Base-by-base conservation (phyloP, 1,284 basidiomycete species). In the Fomitopsis pinicola region DNA sequence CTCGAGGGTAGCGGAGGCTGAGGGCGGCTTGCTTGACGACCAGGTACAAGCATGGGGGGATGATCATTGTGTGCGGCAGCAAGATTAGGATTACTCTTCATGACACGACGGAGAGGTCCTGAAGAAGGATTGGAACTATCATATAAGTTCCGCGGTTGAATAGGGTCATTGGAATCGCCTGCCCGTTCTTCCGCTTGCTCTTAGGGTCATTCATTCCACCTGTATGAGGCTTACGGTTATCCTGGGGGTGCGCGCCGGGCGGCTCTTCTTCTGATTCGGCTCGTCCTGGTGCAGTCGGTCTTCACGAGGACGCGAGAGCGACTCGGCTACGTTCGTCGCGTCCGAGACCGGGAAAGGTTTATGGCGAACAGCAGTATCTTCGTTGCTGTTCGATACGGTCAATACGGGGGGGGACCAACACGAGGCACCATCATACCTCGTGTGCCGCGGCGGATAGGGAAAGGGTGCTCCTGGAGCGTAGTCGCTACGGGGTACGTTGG, bases 11-110 rank as follows among this genome's bases (percentile, higher is more conserved):
- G 67, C 45, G 61, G 57, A 17, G 61, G 55, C 57, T 60, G 56
- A 5, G 63, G 59, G 4, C 61, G 50, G 17, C 52, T 45, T n/a
- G 63, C 64, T 42, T 76, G 52, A 7, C n/a, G 17, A 26, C 52
- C 77, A 58, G 79, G 73, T 63, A 73, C 75, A 42, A 77, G 68
- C 59, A 63, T 77, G 5, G 75, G 59, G n/a, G 77, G 78, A 61
- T 77, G 72, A 17, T 42, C 14, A 50, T 65, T 65, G 42, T 77
- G 71, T 56, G 68, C 74, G 36, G 74, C 72, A 15, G 72, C 66
- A 26, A 88, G 73, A 63, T 84, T 83, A 63, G 81, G 81, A 78
- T 86, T 82, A 66, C 86, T 88, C 73, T 86, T 86, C 10, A 81
- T 73, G 7, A 45, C 60, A 60, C 9, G 61, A 57, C 17, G 61